Percentiles rank a stretch among this genome's conserved stretches.
Evolutionary conservation across 257 asterid genomes (phyloP).

Genomic region (Perilla frutescens): DNA sequence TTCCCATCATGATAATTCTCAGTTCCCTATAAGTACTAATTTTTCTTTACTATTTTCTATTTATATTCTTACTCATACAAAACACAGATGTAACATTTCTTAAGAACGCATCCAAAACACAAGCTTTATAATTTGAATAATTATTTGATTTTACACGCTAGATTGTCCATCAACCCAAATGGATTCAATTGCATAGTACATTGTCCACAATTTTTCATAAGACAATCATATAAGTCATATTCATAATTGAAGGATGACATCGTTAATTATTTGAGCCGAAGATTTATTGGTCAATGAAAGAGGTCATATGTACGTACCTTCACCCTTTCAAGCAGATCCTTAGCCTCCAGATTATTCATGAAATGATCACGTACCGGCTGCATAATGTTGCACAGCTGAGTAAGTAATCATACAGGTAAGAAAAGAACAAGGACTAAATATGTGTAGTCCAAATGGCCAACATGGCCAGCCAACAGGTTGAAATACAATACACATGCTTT

Average conservation of each 20-base stretch:
- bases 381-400: too few species aligned
- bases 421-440: background rate
- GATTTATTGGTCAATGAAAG: background rate
- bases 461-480: background rate
- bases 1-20: background rate
- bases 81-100: background rate
- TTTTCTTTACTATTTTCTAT: too few species aligned
- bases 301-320: slow-evolving; percentile 55
- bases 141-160: background rate
- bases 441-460: background rate
- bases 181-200: background rate
- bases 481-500: background rate
- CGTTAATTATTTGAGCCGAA: background rate
- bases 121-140: background rate
- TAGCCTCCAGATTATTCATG: slow-evolving; percentile 62
- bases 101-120: background rate
- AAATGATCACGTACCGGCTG: slow-evolving; percentile 58
- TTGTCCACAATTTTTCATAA: background rate
- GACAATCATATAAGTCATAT: background rate
- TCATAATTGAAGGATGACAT: background rate
- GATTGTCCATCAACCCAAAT: background rate
- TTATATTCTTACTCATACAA: background rate
- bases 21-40: too few species aligned
- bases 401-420: background rate
- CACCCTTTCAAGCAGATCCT: slow-evolving; percentile 68